phyloP scores from a whole-genome alignment of 352 stramenopile genomes.

The Phytophthora hybrid region DNA sequence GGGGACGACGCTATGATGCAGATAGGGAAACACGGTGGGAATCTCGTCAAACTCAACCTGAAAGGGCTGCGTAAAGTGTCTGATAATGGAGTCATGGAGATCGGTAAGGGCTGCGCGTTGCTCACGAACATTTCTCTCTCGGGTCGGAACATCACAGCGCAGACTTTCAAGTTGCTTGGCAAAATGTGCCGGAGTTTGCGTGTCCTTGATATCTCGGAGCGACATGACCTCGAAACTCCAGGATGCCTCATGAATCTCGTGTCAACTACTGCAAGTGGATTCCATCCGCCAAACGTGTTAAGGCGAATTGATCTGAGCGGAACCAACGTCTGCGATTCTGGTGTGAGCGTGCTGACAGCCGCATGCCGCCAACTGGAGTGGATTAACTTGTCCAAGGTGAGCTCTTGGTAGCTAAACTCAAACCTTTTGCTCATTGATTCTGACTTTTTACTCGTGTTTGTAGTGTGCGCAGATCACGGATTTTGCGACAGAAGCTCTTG shows the following conservation, averaged over 20 bases:
- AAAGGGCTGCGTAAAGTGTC: conserved; percentile 68
- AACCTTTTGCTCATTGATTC: neutral
- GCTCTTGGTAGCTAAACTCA: neutral
- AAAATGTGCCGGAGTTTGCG: conserved; percentile 60
- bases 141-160: conserved; percentile 52
- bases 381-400: conserved; percentile 71
- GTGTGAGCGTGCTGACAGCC: conserved; percentile 61
- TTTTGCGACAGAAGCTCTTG: conserved; percentile 56
- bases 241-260: conserved; percentile 48
- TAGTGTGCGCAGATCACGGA: conserved; percentile 65
- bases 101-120: conserved; percentile 59
- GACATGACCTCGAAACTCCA: conserved; percentile 56
- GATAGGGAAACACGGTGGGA: conserved; percentile 45
- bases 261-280: conserved; percentile 17
- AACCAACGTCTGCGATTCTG: conserved; percentile 69
- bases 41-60: conserved; percentile 58
- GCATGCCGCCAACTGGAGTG: conserved; percentile 52
- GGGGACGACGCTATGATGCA: conserved; percentile 51
- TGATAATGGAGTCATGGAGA: conserved; percentile 51
- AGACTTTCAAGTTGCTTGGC: conserved; percentile 60
- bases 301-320: conserved; percentile 53
- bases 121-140: conserved; percentile 61
- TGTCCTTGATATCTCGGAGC: conserved; percentile 57
- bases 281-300: conserved; percentile 13
- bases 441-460: neutral